Base-by-base conservation (phyloP, 1,284 basidiomycete genomes). In the Ceraceosorus bombacis region DNA sequence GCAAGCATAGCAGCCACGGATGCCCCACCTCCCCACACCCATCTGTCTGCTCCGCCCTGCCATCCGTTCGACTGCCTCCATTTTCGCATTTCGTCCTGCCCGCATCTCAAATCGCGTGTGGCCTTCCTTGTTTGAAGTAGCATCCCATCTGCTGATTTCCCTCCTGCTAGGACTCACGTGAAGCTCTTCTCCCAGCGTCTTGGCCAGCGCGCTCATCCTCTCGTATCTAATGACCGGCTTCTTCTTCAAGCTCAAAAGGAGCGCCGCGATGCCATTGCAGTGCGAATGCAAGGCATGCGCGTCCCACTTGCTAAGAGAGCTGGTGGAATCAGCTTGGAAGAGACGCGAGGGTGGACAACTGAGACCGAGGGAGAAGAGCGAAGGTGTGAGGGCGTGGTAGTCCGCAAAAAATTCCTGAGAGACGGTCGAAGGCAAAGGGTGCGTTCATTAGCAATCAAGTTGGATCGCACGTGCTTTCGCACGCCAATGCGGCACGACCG, bases 181-280 rank as follows among this genome's bases (percentile, higher is more conserved):
- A 51, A 97, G 81, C 76, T 97, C 92, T 27, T 82, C 79, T 0
- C 89, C 92, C 38, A 99, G 81, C 77, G 89, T 91, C 79, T 87
- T 89, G 2, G 93, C 93, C 82, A 95, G 88, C 0, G 82, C 80
- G 63, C 89, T 92, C 87, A 93, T 95, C 74, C 85, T 86, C 78
- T 98, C 94, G 79, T 94, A 98, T 6, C 95, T 85, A 59, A 99
- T 90, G 17, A 90, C 79, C 0, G 93, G 93, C 71, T 89, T 90
- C 82, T 98, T 98, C 83, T 90, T 97, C 67, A 99, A 80, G 73
- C 92, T 95, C 41, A 99, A 83, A 49, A 98, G 82, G 4, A 94
- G 85, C 0, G 93, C 88, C 0, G 85, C 82, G n/a, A 99, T 83
- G 5, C 90, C 89, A 71, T 89, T 85, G 10, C 90, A 84, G 46